Evolutionary conservation across 1,284 basidiomycete genomes (phyloP), one percentile per base, ranked within the genome.

Genomic region (Naganishia cerealis): DNA sequence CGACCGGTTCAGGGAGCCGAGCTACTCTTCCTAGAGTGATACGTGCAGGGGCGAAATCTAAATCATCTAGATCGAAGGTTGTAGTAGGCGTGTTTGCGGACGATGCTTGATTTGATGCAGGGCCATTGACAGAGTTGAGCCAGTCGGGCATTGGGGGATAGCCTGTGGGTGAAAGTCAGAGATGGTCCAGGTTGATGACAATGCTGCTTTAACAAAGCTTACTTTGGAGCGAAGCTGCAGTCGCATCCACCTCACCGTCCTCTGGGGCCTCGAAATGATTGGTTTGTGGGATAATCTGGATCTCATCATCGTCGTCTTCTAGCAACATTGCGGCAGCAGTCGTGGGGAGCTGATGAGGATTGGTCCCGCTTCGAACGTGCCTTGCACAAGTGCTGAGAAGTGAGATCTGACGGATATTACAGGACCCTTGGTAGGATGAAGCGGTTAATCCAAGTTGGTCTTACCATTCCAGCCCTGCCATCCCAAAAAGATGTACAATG

Each of bases 271-370:
- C 50, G 5, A n/a, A 9, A 21, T 54, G 21, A 38, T 39, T 40
- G 1, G 13, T 15, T 5, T n/a, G 38, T 26, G 38, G 36, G 12
- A 63, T 52, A 6, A 63, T 63, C 39, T 63, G 50, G 29, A 63
- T 54, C 16, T 63, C 61, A n/a, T 63, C 61, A n/a, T 63, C 46
- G 24, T 63, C 61, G 50, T 63, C 61, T 21, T 42, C 61, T 26
- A 54, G 21, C 50, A 63, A 29, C 61, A 63, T 63, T 5, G 7
- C 42, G 21, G 21, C 4, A 18, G 24, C 42, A 6, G 29, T 33
- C 29, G n/a, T 26, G 21, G 21, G 33, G 21, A 16, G 43, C 29
- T 21, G 46, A 33, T n/a, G 3, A 1, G 46, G 46, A 50, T 24
- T n/a, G 46, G 46, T 21, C 9, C 21, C 46, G 46, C 46, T 24